phyloP scores from a whole-genome alignment of 2,329 filamentous ascomycete genomes.

The Eurotiales sp. region DNA sequence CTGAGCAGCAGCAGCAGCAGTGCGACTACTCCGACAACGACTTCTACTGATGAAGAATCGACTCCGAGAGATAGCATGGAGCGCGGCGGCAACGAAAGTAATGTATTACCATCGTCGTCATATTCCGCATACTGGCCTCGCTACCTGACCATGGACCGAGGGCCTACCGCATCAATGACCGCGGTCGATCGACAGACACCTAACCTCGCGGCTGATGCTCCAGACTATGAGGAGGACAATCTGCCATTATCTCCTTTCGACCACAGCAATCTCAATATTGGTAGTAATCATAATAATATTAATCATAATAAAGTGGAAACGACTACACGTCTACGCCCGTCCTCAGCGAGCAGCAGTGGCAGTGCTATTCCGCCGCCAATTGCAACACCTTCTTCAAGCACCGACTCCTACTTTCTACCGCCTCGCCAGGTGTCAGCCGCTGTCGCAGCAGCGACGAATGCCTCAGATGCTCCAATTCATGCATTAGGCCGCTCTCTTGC shows the following conservation, averaged over 20 bases:
- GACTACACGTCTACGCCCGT: conserved; percentile 18
- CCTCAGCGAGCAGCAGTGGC: conserved; percentile 15
- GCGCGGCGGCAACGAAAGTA: conserved; percentile 18
- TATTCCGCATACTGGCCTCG: conserved; percentile 9
- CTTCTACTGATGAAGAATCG: conserved; percentile 1
- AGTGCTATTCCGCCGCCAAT: conserved; percentile 22
- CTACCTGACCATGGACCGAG: conserved; percentile 8
- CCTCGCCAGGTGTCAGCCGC: background rate
- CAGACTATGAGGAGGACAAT: conserved; percentile 79
- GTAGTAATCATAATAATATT: conserved; percentile 21
- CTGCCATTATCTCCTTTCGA: conserved; percentile 59
- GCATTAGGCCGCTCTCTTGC: conserved; percentile 8
- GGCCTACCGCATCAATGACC: conserved; percentile 13
- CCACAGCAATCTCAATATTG: conserved; percentile 20
- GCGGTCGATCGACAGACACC: conserved; percentile 24
- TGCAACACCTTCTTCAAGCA: conserved; percentile 51
- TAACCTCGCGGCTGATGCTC: conserved; percentile 62
- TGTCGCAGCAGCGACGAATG: too few relatives aligned
- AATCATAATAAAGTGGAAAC: conserved; percentile 10
- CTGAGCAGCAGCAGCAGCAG: background rate
- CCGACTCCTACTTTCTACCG: conserved; percentile 61
- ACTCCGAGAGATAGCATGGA: conserved; percentile 13
- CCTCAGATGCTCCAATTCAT: conserved; percentile 13
- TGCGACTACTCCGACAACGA: background rate
- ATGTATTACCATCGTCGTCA: background rate